phyloP scores from a whole-genome alignment of 2,329 filamentous ascomycete species.

The Geosmithia morbida region DNA sequence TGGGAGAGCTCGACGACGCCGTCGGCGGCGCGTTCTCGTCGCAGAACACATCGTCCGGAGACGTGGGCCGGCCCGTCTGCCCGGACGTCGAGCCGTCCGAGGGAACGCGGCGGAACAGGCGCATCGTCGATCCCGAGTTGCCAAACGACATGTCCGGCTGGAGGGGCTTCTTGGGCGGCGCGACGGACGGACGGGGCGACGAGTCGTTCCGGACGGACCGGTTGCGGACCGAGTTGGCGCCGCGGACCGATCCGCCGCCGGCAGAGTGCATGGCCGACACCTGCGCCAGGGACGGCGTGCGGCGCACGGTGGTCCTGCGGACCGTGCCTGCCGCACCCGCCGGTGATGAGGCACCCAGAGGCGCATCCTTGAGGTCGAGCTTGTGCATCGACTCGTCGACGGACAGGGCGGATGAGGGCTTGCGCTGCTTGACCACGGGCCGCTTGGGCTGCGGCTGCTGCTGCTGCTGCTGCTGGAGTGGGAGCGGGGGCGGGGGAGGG shows the following conservation, averaged over 20 bases:
- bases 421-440: constrained; percentile 33
- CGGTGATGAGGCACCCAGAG: constrained; percentile 41
- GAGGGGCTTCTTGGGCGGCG: constrained; percentile 55
- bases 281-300: constrained; percentile 27
- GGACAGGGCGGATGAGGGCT: constrained; percentile 40
- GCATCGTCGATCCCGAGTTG: constrained; percentile 81
- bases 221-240: constrained; percentile 2
- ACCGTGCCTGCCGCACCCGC: constrained; percentile 33
- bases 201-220: constrained; percentile 19
- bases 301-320: constrained; percentile 41
- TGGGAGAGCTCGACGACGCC: constrained; percentile 6
- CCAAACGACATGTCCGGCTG: constrained; percentile 88
- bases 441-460: constrained; percentile 27
- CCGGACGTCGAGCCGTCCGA: constrained; percentile 48
- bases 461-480: neutral
- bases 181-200: constrained; percentile 21
- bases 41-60: constrained; percentile 25
- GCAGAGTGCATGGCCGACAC: constrained; percentile 12
- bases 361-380: constrained; percentile 46
- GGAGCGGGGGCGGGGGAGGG: constrained; percentile 4
- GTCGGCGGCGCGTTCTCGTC: constrained; percentile 36
- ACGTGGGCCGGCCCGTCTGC: constrained; percentile 18
- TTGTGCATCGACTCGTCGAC: constrained; percentile 47
- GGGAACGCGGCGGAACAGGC: constrained; percentile 74
- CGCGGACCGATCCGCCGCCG: constrained; percentile 24